Conservation (phyloP, 2,329 filamentous ascomycete species). For the Clarireedia homoeocarpa region DNA sequence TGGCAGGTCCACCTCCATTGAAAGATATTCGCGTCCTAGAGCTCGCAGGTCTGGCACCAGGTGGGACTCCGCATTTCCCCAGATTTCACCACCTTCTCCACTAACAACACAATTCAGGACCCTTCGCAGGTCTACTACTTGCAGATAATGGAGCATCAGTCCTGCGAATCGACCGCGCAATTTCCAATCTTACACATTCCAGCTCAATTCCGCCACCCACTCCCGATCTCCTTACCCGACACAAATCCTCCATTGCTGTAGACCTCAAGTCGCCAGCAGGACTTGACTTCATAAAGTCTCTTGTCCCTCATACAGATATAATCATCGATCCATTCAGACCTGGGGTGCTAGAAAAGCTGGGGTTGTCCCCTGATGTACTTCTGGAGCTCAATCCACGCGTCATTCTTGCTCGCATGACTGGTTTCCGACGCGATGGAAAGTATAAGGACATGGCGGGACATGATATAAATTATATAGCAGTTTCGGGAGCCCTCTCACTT, state of each 20-base stretch:
- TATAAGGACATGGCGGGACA: conserved; percentile 88
- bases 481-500: conserved; percentile 70
- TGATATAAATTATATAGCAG: conserved; percentile 93
- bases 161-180: conserved; percentile 71
- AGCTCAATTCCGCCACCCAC: conserved; percentile 41
- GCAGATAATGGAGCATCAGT: conserved; percentile 85
- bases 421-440: conserved; percentile 78
- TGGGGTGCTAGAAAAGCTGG: conserved; percentile 78
- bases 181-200: conserved; percentile 35
- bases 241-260: conserved; percentile 72
- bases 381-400: conserved; percentile 62
- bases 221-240: conserved; percentile 67
- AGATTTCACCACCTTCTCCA: neutral
- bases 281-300: conserved; percentile 54
- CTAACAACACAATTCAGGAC: conserved; percentile 44
- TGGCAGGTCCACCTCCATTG: conserved; percentile 36
- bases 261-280: conserved; percentile 66
- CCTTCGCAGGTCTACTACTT: conserved; percentile 81
- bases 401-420: conserved; percentile 79
- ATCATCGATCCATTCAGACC: conserved; percentile 92
- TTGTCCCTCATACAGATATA: conserved; percentile 61
- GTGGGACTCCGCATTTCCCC: conserved; percentile 37
- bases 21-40: conserved; percentile 55
- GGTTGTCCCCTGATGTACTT: conserved; percentile 63
- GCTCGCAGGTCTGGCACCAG: conserved; percentile 54